Percentiles rank a stretch among this genome's conserved stretches.
Evolutionary conservation across 345 rosid species (phyloP).

Genomic region (Luvunga scandens): DNA sequence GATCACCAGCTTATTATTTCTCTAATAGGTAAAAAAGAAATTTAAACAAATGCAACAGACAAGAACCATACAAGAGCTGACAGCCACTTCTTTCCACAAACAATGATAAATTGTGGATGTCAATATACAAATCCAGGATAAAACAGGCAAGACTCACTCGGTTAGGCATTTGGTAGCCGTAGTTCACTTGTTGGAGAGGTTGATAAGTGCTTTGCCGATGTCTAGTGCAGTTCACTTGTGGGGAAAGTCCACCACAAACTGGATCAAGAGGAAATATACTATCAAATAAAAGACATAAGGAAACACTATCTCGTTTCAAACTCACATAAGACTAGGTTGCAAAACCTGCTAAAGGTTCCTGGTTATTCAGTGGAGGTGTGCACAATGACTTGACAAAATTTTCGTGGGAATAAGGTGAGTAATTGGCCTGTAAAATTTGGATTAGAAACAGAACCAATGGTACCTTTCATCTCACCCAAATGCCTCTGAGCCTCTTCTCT

Average conservation of each 20-base stretch:
- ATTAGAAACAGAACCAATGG: slow-evolving; percentile 8
- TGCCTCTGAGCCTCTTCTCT: slow-evolving; percentile 19
- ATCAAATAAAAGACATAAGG: not conserved
- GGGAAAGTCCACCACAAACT: slow-evolving; percentile 10
- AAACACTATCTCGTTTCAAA: not conserved
- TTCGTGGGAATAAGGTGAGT: slow-evolving; percentile 6
- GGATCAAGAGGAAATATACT: not conserved
- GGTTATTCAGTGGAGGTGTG: not conserved
- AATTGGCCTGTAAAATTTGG: slow-evolving; percentile 3
- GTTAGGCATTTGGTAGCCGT: not conserved
- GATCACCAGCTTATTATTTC: not conserved
- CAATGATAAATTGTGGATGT: not conserved
- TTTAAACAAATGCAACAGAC: not conserved
- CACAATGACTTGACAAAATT: slow-evolving; percentile 12
- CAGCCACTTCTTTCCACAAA: not conserved
- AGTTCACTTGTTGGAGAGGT: slow-evolving; percentile 5
- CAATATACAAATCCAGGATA: not conserved
- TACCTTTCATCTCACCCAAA: slow-evolving; percentile 31
- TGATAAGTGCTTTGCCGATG: slow-evolving; percentile 12
- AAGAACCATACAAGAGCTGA: not conserved
- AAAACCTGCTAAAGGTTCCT: slow-evolving; percentile 22
- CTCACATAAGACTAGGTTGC: not conserved
- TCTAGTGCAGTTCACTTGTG: not conserved
- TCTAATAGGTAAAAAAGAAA: not conserved
- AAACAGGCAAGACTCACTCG: slow-evolving; percentile 13